These are phyloP conservation scores for Neoboletus subvelutipes DNA, from an alignment of 768 basidiomycete genomes.

Conservation along the genomic window DNA sequence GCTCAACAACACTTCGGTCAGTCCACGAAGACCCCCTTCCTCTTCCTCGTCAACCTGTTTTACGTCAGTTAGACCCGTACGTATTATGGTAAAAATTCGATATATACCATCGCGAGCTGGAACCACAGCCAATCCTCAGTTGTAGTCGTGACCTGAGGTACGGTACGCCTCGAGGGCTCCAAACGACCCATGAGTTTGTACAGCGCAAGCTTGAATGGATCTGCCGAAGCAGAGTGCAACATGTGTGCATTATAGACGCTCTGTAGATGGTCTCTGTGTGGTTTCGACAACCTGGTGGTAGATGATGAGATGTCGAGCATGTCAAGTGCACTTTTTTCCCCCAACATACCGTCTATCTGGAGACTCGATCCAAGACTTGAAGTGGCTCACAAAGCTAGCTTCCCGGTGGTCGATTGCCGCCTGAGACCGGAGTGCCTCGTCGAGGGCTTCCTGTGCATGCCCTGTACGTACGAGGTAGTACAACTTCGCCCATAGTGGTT, in stretches of 20 bases:
- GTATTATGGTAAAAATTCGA: neutral
- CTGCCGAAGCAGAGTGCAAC: slow-evolving; percentile 81
- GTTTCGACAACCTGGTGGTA: slow-evolving; percentile 57
- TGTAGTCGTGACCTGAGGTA: slow-evolving; percentile 82
- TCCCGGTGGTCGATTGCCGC: slow-evolving; percentile 75
- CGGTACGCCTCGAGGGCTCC: slow-evolving; percentile 76
- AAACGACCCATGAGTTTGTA: slow-evolving; percentile 95
- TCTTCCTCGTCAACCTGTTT: slow-evolving; percentile 77
- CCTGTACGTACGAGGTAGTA: slow-evolving; percentile 91
- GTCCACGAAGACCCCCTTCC: slow-evolving; percentile 67
- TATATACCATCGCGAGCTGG: slow-evolving; percentile 77
- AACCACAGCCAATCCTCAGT: slow-evolving; percentile 99
- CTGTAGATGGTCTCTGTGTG: slow-evolving; percentile 78
- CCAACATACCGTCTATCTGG: slow-evolving; percentile 66
- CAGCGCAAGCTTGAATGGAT: slow-evolving; percentile 94
- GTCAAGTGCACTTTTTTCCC: neutral
- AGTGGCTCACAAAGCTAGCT: slow-evolving; percentile 76
- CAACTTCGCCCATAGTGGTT: slow-evolving; percentile 91
- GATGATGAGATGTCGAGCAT: slow-evolving; percentile 3
- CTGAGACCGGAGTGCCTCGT: slow-evolving; percentile 69
- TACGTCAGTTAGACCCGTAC: slow-evolving; percentile 5
- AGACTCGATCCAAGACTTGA: slow-evolving; percentile 81
- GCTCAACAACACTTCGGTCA: slow-evolving; percentile 72
- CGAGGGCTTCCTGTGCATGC: slow-evolving; percentile 75
- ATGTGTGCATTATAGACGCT: slow-evolving; percentile 84